Percentiles rank a stretch among this genome's conserved stretches.
Evolutionary conservation across 805 yeast genomes (phyloP).

Genomic region (Saccharomycopsis vini): DNA sequence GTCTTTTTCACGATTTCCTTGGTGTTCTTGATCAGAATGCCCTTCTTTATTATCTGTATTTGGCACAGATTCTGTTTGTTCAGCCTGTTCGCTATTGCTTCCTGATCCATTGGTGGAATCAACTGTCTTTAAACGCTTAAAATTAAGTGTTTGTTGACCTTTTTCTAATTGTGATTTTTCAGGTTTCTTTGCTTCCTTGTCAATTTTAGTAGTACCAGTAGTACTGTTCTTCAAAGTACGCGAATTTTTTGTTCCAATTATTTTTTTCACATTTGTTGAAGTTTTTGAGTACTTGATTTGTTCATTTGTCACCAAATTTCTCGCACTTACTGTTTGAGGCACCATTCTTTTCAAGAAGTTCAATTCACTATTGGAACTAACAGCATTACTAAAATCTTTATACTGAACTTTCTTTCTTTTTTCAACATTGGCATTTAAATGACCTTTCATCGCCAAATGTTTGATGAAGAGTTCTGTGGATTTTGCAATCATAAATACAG

Average conservation of each 20-base stretch:
- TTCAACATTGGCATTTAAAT: constrained; percentile 51
- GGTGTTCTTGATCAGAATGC: too few relatives aligned
- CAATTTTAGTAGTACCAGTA: constrained; percentile 1
- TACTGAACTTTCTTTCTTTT: constrained; percentile 64
- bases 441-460: constrained; percentile 63
- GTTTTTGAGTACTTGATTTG: constrained; percentile 26
- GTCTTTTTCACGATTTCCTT: too few relatives aligned
- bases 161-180: constrained; percentile 25
- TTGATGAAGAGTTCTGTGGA: constrained; percentile 71
- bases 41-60: too few relatives aligned
- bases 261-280: constrained; percentile 1
- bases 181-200: constrained; percentile 2
- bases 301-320: constrained; percentile 37
- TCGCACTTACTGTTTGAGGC: constrained; percentile 49
- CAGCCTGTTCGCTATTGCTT: too few relatives aligned
- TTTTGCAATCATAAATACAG: constrained; percentile 67
- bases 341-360: constrained; percentile 57
- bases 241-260: neutral
- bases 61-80: too few relatives aligned
- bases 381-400: constrained; percentile 61
- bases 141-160: constrained; percentile 35
- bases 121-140: constrained; percentile 19
- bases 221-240: too few relatives aligned
- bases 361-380: constrained; percentile 47
- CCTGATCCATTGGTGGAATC: too few relatives aligned